phyloP scores from a whole-genome alignment of 2,329 filamentous ascomycete genomes.

The Phaeosphaeria sp. region DNA sequence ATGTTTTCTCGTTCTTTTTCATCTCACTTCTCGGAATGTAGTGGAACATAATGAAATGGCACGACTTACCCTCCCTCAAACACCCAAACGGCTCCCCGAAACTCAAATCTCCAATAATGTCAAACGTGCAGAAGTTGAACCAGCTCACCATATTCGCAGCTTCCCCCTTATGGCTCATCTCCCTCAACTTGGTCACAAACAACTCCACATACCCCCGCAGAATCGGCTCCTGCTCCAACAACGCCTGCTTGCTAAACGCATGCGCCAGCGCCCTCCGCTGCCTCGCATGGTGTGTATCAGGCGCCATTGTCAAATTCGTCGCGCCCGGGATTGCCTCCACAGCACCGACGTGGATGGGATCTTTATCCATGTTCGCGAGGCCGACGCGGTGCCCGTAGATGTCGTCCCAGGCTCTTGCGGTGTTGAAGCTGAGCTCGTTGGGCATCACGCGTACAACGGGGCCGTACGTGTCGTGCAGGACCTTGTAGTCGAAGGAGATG shows the following conservation, averaged over 20 bases:
- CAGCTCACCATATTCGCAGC: slow-evolving; percentile 42
- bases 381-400: slow-evolving; percentile 43
- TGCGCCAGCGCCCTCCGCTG: slow-evolving; percentile 49
- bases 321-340: slow-evolving; percentile 45
- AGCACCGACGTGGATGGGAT: slow-evolving; percentile 44
- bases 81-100: slow-evolving; percentile 44
- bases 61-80: slow-evolving; percentile 32
- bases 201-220: slow-evolving; percentile 50
- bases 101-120: slow-evolving; percentile 42
- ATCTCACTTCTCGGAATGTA: background rate
- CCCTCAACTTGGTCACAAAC: slow-evolving; percentile 48
- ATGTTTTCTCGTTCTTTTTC: too few relatives aligned
- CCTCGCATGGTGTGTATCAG: slow-evolving; percentile 48
- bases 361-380: slow-evolving; percentile 42
- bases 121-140: slow-evolving; percentile 43
- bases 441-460: slow-evolving; percentile 45
- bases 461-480: slow-evolving; percentile 41
- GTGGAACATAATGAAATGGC: background rate
- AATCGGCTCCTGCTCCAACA: slow-evolving; percentile 50
- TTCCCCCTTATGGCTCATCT: slow-evolving; percentile 37
- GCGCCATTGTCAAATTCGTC: slow-evolving; percentile 46
- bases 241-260: slow-evolving; percentile 50
- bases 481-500: slow-evolving; percentile 40
- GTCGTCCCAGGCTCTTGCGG: slow-evolving; percentile 40
- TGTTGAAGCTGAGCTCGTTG: slow-evolving; percentile 44